phyloP scores from a whole-genome alignment of 1,284 basidiomycete species.

The Tilletia setariae region DNA sequence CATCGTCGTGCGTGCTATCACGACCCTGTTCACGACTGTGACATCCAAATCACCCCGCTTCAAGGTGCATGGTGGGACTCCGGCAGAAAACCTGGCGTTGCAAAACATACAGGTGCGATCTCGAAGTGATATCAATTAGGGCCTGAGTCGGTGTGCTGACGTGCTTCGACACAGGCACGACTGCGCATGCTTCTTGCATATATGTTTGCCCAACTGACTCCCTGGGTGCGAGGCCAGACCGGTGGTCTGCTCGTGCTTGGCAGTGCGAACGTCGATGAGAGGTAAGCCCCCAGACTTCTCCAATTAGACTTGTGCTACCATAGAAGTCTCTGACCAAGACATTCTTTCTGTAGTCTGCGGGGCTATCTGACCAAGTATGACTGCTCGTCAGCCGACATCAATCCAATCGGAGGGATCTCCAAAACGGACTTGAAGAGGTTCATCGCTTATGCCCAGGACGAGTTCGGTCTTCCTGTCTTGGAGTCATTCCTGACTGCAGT shows the following conservation, averaged over 20 bases:
- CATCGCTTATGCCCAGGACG: conserved; percentile 74
- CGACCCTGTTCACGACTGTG: conserved; percentile 76
- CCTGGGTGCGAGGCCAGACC: conserved; percentile 78
- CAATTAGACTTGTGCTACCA: conserved; percentile 7
- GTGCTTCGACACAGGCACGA: conserved; percentile 60
- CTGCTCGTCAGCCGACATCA: conserved; percentile 75
- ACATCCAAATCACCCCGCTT: conserved; percentile 80
- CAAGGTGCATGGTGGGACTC: conserved; percentile 78
- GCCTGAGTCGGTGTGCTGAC: no score
- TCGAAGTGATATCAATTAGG: no score
- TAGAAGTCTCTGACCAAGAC: neutral
- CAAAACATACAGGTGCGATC: conserved; percentile 83
- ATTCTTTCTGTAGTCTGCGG: conserved; percentile 61
- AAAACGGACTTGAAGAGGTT: conserved; percentile 97
- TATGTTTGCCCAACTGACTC: conserved; percentile 91
- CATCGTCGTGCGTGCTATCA: conserved; percentile 75
- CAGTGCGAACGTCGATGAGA: conserved; percentile 97
- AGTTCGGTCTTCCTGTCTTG: conserved; percentile 81
- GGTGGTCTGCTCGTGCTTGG: conserved; percentile 91
- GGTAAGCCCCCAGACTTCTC: neutral
- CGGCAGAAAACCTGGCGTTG: conserved; percentile 87
- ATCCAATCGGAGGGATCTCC: conserved; percentile 95
- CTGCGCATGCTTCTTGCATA: conserved; percentile 95
- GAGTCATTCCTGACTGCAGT: conserved; percentile 77
- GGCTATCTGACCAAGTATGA: conserved; percentile 99